Percentiles rank a stretch among this genome's conserved stretches.
phyloP scores from a whole-genome alignment of 768 basidiomycete species.

The Termitomyces sp. region DNA sequence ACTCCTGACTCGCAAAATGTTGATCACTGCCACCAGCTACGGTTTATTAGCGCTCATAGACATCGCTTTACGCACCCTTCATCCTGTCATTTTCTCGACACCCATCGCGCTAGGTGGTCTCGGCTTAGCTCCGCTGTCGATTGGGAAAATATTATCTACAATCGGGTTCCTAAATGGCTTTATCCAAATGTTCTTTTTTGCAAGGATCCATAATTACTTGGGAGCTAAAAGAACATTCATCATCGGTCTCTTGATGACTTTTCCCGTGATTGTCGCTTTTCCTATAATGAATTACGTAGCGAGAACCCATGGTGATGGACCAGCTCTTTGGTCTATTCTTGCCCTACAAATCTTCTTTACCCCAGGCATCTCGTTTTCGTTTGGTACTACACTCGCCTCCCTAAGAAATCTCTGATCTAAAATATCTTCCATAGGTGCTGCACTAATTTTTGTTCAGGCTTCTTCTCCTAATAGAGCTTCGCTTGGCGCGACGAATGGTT shows the following conservation, averaged over 20 bases:
- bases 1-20: conserved; percentile 46
- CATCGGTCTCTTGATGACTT: conserved; percentile 36
- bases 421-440: conserved; percentile 39
- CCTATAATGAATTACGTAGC: conserved; percentile 57
- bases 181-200: conserved; percentile 65
- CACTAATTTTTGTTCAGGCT: conserved; percentile 64
- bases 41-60: conserved; percentile 57
- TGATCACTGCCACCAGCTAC: conserved; percentile 61
- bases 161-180: conserved; percentile 60
- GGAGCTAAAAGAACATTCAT: conserved; percentile 61
- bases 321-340: conserved; percentile 42
- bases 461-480: conserved; percentile 61
- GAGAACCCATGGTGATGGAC: conserved; percentile 37
- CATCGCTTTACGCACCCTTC: conserved; percentile 58
- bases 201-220: conserved; percentile 48
- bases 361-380: conserved; percentile 41
- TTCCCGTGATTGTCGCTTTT: conserved; percentile 51
- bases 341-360: conserved; percentile 42
- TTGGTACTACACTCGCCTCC: neutral
- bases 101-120: conserved; percentile 64
- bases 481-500: conserved; percentile 40
- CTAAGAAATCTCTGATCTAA: neutral
- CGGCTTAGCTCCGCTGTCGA: conserved; percentile 56
- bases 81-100: conserved; percentile 70
- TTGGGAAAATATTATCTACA: conserved; percentile 57